Percentiles rank a stretch among this genome's conserved stretches.
Evolutionary conservation across 1,284 basidiomycete genomes (phyloP).

Genomic region (Stygiomarasmius scandens): DNA sequence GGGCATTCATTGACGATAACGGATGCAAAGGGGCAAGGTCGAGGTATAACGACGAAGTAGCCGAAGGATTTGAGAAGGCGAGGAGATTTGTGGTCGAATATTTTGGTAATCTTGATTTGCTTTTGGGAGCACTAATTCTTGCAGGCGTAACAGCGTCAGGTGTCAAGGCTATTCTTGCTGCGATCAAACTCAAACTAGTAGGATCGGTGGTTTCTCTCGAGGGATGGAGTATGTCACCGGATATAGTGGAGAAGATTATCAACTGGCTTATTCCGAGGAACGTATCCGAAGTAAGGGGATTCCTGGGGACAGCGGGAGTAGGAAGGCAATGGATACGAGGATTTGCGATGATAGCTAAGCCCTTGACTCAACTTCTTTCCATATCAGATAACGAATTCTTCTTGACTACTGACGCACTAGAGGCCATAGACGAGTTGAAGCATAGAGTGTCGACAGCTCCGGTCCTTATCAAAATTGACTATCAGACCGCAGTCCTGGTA

Average conservation of each 20-base stretch:
- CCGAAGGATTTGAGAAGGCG: conserved; percentile 19
- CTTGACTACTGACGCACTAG: conserved; percentile 20
- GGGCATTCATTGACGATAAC: conserved; percentile 29
- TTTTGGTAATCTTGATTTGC: conserved; percentile 20
- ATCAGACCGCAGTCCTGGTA: conserved; percentile 19
- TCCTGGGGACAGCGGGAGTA: conserved; percentile 34
- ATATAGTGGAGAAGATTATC: conserved; percentile 28
- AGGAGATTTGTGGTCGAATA: conserved; percentile 28
- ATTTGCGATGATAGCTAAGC: conserved; percentile 33
- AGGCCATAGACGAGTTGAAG: conserved; percentile 31
- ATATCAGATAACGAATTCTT: conserved; percentile 20
- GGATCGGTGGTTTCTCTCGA: conserved; percentile 29
- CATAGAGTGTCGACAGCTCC: conserved; percentile 23
- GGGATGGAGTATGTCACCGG: conserved; percentile 32
- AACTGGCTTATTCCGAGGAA: conserved; percentile 30
- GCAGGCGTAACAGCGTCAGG: conserved; percentile 34
- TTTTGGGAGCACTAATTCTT: conserved; percentile 23
- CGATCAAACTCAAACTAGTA: conserved; percentile 28
- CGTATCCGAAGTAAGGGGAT: conserved; percentile 33
- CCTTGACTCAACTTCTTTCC: conserved; percentile 26
- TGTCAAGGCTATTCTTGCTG: conserved; percentile 26
- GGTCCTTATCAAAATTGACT: conserved; percentile 32
- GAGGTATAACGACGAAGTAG: conserved; percentile 23
- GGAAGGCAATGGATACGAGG: conserved; percentile 33
- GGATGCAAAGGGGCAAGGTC: conserved; percentile 27